These are phyloP conservation scores for Alternaria solani DNA, from an alignment of 2,329 filamentous ascomycete genomes.

Conservation along the genomic window DNA sequence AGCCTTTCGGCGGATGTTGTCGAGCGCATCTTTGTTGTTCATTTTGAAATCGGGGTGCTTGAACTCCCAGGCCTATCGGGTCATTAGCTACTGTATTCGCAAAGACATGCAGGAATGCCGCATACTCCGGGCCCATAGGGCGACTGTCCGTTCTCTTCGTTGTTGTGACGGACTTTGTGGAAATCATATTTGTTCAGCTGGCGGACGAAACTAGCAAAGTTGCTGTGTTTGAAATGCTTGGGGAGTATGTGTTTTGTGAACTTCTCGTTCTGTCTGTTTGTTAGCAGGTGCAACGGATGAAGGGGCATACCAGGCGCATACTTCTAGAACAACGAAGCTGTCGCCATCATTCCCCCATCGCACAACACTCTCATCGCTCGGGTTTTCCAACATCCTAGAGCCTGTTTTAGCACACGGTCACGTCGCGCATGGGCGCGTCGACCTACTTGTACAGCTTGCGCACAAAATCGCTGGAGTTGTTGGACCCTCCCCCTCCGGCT, in stretches of 20 bases:
- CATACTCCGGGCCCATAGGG: slow-evolving; percentile 80
- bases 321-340: slow-evolving; percentile 97
- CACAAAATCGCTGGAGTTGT: slow-evolving; percentile 96
- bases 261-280: slow-evolving; percentile 79
- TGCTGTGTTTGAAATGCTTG: slow-evolving; percentile 99
- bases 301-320: slow-evolving; percentile 53
- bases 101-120: not conserved
- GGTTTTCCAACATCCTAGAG: slow-evolving; percentile 91
- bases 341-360: slow-evolving; percentile 95
- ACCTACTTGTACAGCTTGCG: slow-evolving; percentile 97
- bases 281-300: slow-evolving; percentile 21
- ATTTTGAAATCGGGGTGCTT: slow-evolving; percentile 96
- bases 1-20: slow-evolving; percentile 95
- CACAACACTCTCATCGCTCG: slow-evolving; percentile 89
- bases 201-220: slow-evolving; percentile 95
- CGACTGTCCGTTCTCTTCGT: slow-evolving; percentile 82
- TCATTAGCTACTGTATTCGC: slow-evolving; percentile 24
- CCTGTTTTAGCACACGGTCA: slow-evolving; percentile 38
- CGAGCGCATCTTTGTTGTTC: slow-evolving; percentile 94
- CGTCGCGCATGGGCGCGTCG: slow-evolving; percentile 4
- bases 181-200: slow-evolving; percentile 98
- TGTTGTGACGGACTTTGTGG: slow-evolving; percentile 93
- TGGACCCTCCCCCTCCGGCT: slow-evolving; percentile 59
- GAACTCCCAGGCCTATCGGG: slow-evolving; percentile 84
- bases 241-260: slow-evolving; percentile 97